Conservation (phyloP, 2,329 filamentous ascomycete species). For the Sporothrix dimorphospora region DNA sequence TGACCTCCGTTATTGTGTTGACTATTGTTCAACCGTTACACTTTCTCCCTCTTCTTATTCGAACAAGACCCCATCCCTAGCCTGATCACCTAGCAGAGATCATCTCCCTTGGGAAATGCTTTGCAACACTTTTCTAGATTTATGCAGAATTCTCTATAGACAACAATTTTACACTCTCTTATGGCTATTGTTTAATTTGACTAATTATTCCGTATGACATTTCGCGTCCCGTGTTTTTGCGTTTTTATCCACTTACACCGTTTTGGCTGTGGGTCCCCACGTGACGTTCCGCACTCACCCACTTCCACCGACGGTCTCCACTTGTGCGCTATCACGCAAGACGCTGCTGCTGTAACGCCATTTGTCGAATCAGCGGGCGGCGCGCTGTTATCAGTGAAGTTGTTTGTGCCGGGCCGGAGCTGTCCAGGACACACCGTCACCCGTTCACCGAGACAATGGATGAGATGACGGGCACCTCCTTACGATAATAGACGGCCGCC, state of each 20-base stretch:
- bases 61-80: too few relatives aligned
- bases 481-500: background rate
- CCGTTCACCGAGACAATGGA: background rate
- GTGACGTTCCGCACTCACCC: background rate
- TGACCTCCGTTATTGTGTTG: too few relatives aligned
- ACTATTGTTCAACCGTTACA: too few relatives aligned
- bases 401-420: background rate
- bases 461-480: background rate
- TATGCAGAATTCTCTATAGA: too few relatives aligned
- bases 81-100: too few relatives aligned
- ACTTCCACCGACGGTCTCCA: background rate
- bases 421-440: background rate
- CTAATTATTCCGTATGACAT: background rate
- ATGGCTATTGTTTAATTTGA: too few relatives aligned
- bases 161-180: too few relatives aligned
- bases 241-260: background rate
- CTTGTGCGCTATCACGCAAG: constrained; percentile 15
- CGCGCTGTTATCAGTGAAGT: background rate
- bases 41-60: too few relatives aligned
- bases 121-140: too few relatives aligned
- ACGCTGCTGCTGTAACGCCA: constrained; percentile 12
- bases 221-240: too few relatives aligned
- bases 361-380: constrained; percentile 5
- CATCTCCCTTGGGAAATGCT: too few relatives aligned
- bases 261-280: background rate